Percentiles rank a stretch among this genome's conserved stretches.
These are phyloP conservation scores for Termitomyces sp. DNA, from an alignment of 768 basidiomycete genomes.

Conservation along the genomic window DNA sequence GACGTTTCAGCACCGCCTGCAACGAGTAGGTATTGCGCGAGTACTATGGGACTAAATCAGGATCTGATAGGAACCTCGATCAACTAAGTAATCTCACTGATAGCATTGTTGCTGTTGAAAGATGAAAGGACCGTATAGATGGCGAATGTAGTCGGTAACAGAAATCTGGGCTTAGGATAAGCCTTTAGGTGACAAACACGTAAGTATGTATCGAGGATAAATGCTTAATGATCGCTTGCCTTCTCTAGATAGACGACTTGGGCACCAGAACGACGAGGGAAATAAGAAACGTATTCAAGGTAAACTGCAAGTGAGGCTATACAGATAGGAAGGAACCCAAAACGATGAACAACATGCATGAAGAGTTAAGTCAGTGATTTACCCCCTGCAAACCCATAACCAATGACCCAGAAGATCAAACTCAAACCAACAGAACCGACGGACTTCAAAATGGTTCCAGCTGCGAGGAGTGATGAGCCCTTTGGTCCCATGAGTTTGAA, in stretches of 20 bases:
- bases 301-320: slow-evolving; percentile 34
- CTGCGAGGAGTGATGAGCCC: not conserved
- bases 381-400: slow-evolving; percentile 33
- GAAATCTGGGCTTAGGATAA: slow-evolving; percentile 37
- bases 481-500: not conserved
- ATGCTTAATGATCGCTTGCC: slow-evolving; percentile 16
- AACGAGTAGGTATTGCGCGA: slow-evolving; percentile 33
- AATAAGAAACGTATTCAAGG: slow-evolving; percentile 43
- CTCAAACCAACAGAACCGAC: slow-evolving; percentile 37
- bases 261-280: slow-evolving; percentile 46
- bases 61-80: not conserved
- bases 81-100: slow-evolving; percentile 20
- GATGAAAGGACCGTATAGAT: slow-evolving; percentile 35
- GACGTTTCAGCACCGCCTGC: slow-evolving; percentile 25
- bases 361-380: not conserved
- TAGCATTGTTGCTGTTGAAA: slow-evolving; percentile 36
- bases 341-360: too few relatives aligned
- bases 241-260: slow-evolving; percentile 46
- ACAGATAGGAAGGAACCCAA: not conserved
- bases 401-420: slow-evolving; percentile 39
- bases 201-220: too few relatives aligned
- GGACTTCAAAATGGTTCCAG: slow-evolving; percentile 32
- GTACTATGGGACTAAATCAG: slow-evolving; percentile 18
- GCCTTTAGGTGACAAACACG: slow-evolving; percentile 26
- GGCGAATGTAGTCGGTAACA: slow-evolving; percentile 41